These are phyloP conservation scores for Marchantia paleacea DNA, from an alignment of 225 moss, liverwort and hornwort genomes.

Conservation along the genomic window DNA sequence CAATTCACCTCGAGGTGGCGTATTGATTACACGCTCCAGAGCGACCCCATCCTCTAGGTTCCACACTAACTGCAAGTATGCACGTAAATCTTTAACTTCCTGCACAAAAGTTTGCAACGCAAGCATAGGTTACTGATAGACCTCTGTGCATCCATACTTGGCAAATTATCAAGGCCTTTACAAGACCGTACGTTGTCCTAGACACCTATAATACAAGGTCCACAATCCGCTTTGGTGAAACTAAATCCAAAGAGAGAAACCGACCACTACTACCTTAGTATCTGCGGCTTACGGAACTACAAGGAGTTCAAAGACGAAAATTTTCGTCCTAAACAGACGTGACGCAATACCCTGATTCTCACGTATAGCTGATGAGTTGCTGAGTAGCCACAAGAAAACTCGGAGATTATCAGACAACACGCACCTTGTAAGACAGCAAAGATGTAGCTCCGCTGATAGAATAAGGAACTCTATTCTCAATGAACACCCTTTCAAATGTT, in stretches of 20 bases:
- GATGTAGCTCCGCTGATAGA: conserved; percentile 35
- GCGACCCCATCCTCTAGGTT: conserved; percentile 42
- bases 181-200: background rate
- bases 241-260: background rate
- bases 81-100: conserved; percentile 48
- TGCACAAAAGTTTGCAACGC: conserved; percentile 18
- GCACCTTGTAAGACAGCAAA: conserved; percentile 39
- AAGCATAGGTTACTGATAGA: background rate
- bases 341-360: too few species aligned
- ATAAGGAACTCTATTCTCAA: conserved; percentile 38
- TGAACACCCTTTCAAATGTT: conserved; percentile 30
- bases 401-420: background rate
- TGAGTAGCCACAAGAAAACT: background rate
- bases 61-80: conserved; percentile 48
- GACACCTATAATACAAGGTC: background rate
- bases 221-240: background rate
- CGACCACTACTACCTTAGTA: background rate
- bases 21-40: conserved; percentile 46
- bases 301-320: too few species aligned
- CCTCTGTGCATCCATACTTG: background rate
- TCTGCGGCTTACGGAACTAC: too few species aligned
- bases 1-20: conserved; percentile 42
- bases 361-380: background rate
- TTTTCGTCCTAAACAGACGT: too few species aligned
- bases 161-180: background rate